phyloP scores from a whole-genome alignment of 1,284 basidiomycete genomes.

The Cystobasidiaceae sp. region DNA sequence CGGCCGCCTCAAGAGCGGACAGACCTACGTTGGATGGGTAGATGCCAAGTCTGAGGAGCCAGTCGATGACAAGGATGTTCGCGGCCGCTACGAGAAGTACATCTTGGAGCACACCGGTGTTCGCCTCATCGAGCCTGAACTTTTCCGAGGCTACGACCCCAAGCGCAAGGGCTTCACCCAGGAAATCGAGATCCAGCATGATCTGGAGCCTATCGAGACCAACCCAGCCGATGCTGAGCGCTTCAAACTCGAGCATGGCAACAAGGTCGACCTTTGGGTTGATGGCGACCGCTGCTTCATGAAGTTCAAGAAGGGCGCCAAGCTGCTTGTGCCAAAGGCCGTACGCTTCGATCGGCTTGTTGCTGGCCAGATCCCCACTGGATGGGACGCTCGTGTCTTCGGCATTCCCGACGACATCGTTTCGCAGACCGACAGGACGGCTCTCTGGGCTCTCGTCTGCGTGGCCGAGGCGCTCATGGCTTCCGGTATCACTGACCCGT shows the following conservation, averaged over 20 bases:
- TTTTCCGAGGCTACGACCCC: conserved; percentile 96
- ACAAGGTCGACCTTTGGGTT: conserved; percentile 93
- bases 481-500: conserved; percentile 96
- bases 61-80: conserved; percentile 97
- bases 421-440: conserved; percentile 87
- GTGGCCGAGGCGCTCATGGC: conserved; percentile 92
- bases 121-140: conserved; percentile 90
- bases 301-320: conserved; percentile 97
- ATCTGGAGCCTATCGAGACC: conserved; percentile 92
- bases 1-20: conserved; percentile 85
- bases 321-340: conserved; percentile 88
- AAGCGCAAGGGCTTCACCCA: conserved; percentile 96
- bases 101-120: conserved; percentile 90
- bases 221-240: conserved; percentile 83
- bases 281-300: conserved; percentile 85
- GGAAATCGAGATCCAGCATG: conserved; percentile 93
- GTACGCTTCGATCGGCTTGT: conserved; percentile 91
- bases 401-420: conserved; percentile 98
- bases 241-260: conserved; percentile 94
- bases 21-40: conserved; percentile 95
- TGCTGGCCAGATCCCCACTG: conserved; percentile 92
- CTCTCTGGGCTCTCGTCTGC: conserved; percentile 92
- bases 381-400: conserved; percentile 92
- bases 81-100: conserved; percentile 88
- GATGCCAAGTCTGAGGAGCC: conserved; percentile 90